These are phyloP conservation scores for Nitzschia palea DNA, from an alignment of 108 stramenopile genomes.

Conservation along the genomic window DNA sequence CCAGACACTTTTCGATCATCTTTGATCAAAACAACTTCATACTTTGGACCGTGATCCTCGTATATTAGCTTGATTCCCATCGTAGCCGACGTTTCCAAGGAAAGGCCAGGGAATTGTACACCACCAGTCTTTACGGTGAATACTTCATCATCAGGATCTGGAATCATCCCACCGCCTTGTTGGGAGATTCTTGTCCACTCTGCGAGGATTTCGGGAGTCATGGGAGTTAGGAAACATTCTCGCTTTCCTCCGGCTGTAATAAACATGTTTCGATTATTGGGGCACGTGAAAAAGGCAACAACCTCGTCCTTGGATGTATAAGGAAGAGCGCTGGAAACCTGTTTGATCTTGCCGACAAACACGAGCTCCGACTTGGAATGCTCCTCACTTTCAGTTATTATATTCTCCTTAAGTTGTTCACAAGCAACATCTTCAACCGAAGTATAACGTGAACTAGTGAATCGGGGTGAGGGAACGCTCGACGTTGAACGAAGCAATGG, in stretches of 20 bases:
- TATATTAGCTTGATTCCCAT: slow-evolving; percentile 37
- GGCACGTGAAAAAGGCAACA: neutral
- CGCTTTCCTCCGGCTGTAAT: slow-evolving; percentile 21
- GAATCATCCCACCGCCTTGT: neutral
- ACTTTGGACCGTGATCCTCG: slow-evolving; percentile 3
- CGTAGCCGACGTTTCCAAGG: slow-evolving; percentile 18
- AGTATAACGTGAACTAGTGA: no score
- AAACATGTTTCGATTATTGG: slow-evolving; percentile 15
- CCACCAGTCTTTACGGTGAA: slow-evolving; percentile 25
- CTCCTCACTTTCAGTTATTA: neutral
- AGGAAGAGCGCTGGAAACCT: slow-evolving; percentile 5
- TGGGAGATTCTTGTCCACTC: slow-evolving; percentile 7
- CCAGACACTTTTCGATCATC: slow-evolving; percentile 32
- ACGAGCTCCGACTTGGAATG: slow-evolving; percentile 3
- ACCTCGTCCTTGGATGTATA: slow-evolving; percentile 7
- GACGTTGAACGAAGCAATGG: no score
- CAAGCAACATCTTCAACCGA: no score
- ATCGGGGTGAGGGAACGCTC: no score
- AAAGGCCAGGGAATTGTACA: slow-evolving; percentile 51
- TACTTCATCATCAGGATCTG: slow-evolving; percentile 16
- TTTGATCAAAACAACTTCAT: slow-evolving; percentile 34
- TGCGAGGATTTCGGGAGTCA: neutral
- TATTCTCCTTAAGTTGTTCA: no score
- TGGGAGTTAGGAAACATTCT: neutral
- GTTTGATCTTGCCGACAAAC: neutral